Conservation (phyloP, 495 filamentous ascomycete genomes). For the Extremus antarcticus region DNA sequence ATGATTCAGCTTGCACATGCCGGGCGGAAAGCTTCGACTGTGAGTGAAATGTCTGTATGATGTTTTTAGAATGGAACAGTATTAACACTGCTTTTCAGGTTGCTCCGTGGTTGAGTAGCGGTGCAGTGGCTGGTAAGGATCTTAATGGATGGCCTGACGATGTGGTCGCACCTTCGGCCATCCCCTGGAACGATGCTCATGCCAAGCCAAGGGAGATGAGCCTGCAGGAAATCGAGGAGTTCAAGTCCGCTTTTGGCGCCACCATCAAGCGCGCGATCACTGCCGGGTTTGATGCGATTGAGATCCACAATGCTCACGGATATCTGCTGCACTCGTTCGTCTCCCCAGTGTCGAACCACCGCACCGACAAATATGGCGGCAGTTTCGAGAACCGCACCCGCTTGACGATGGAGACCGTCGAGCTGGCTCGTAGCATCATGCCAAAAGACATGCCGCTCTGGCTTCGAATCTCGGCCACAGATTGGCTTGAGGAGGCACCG, state of each 20-base stretch:
- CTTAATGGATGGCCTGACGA: conserved; percentile 53
- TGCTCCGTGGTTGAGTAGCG: conserved; percentile 50
- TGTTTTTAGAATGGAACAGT: background rate
- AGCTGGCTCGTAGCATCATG: conserved; percentile 17
- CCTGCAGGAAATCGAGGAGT: conserved; percentile 42
- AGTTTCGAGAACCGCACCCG: conserved; percentile 34
- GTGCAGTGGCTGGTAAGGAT: conserved; percentile 40
- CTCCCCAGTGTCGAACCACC: conserved; percentile 31
- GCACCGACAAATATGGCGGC: conserved; percentile 36
- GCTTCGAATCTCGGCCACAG: conserved; percentile 29
- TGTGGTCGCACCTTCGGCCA: conserved; percentile 43
- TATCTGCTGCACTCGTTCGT: conserved; percentile 33
- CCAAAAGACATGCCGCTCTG: conserved; percentile 28
- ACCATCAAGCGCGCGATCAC: conserved; percentile 45
- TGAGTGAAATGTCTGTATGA: background rate
- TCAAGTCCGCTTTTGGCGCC: conserved; percentile 46
- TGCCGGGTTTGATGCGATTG: conserved; percentile 47
- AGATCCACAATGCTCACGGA: conserved; percentile 45
- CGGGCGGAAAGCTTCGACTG: conserved; percentile 60
- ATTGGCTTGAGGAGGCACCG: conserved; percentile 37
- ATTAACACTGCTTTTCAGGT: too few species aligned
- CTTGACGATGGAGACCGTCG: conserved; percentile 29
- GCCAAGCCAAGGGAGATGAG: conserved; percentile 46
- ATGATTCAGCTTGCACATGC: conserved; percentile 70
- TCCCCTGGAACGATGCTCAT: conserved; percentile 43